A percentile compares a stretch with the other conserved stretches of the same genome.
Conservation (phyloP, 169 alveolate genomes). For the Cryptosporidium xiaoi region DNA sequence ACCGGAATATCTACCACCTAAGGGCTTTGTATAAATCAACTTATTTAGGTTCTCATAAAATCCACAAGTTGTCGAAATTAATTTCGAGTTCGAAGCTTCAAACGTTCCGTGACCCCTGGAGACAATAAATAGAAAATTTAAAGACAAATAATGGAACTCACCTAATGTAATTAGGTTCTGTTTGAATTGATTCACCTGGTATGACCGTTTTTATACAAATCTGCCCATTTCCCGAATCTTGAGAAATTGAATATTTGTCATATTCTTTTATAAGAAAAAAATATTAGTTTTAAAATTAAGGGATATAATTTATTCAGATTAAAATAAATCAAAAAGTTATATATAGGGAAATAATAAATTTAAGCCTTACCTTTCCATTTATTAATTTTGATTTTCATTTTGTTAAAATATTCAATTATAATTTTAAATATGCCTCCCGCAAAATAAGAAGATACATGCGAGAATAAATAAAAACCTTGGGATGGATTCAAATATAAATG, state of each 20-base stretch:
- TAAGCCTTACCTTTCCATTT: constrained; percentile 55
- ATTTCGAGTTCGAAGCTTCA: constrained; percentile 19
- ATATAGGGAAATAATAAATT: not conserved
- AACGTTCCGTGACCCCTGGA: constrained; percentile 68
- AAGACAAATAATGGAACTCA: not conserved
- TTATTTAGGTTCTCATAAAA: constrained; percentile 78
- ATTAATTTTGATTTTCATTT: constrained; percentile 22
- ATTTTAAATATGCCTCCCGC: not conserved
- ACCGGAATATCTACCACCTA: constrained; percentile 84
- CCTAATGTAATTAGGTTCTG: constrained; percentile 72
- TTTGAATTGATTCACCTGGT: constrained; percentile 61
- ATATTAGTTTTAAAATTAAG: not conserved
- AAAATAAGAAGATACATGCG: constrained; percentile 15
- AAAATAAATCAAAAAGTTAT: not conserved
- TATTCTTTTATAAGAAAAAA: not conserved
- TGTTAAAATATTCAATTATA: not conserved
- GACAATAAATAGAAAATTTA: not conserved
- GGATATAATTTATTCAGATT: not conserved
- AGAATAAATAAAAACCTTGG: not conserved
- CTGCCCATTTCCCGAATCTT: not conserved
- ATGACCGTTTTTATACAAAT: constrained; percentile 38
- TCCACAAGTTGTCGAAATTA: constrained; percentile 62
- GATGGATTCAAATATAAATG: constrained; percentile 23
- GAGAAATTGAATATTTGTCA: not conserved
- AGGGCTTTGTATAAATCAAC: constrained; percentile 85